Evolutionary conservation across 1,284 basidiomycete genomes (phyloP), one percentile per base, ranked within the genome.

Genomic region (Cryptococcus depauperatus): DNA sequence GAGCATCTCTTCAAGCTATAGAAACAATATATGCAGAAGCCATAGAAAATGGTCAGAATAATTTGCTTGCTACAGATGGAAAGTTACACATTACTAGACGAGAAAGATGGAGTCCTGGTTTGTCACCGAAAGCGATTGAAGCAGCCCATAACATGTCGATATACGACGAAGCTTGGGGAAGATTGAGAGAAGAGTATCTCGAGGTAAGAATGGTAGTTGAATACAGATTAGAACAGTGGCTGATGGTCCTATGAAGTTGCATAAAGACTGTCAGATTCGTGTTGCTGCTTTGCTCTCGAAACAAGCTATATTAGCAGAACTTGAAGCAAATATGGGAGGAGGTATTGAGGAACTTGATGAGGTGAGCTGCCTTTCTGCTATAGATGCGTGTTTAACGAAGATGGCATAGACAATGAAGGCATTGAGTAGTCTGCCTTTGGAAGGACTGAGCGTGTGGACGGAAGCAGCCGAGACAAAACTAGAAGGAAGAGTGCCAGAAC

Each of bases 81-180:
- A 46, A 34, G 19, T 25, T 37, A 16, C 21, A 37, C 35, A 16
- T n/a, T n/a, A 38, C 33, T 21, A 43, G 50, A 35, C 55, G 52
- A 1, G 64, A 66, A 51, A 64, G 61, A 14, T 70, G 68, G 68
- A 67, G 66, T 34, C 58, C 67, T 5, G 61, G 67, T 45, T 26
- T 69, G 7, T 46, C 55, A 4, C 68, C 69, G 0, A 46, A 54
- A n/a, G 60, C 64, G 26, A 46, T 69, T 23, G 56, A 55, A 9
- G 61, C 65, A 4, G 66, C 62, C 3, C 55, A 52, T 2, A 57
- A 62, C 35, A 44, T 70, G 21, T 61, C 61, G 21, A 40, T 62
- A 14, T 70, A 68, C 47, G 69, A 71, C 45, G 61, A 63, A 19
- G 56, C 60, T 1, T 69, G 63, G 48, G 42, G 41, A 7, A 43